Evolutionary conservation across 129 eudicot species (phyloP).

Genomic region (Escallonia herrerae): DNA sequence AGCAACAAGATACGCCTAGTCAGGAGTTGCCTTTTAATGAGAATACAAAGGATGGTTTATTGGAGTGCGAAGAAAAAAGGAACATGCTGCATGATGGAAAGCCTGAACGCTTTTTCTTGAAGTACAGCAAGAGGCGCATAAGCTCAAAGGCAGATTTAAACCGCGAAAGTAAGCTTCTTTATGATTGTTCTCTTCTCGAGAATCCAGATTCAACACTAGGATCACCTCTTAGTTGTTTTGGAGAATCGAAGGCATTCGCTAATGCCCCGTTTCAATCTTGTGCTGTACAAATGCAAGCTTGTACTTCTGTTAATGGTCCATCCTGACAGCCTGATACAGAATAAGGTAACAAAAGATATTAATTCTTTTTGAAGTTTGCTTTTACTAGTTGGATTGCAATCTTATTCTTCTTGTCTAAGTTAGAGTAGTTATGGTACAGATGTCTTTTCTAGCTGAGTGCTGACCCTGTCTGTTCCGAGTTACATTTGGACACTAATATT

Average conservation of each 20-base stretch:
- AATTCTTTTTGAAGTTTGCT: constrained; percentile 20
- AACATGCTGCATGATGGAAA: constrained; percentile 8
- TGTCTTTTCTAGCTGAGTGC: neutral
- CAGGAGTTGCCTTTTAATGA: constrained; percentile 1
- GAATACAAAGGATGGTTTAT: neutral
- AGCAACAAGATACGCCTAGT: constrained; percentile 3
- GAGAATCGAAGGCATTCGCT: constrained; percentile 18
- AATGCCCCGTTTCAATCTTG: constrained; percentile 24
- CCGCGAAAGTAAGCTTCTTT: constrained; percentile 17
- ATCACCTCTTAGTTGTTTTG: constrained; percentile 13
- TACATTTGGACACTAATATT: neutral
- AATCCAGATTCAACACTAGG: constrained; percentile 13
- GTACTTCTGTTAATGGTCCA: constrained; percentile 5
- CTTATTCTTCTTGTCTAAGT: neutral
- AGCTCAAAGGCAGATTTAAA: constrained; percentile 17
- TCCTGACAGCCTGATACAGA: neutral
- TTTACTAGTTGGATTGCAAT: neutral
- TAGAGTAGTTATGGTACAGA: no score
- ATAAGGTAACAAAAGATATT: constrained; percentile 15
- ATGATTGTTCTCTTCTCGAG: constrained; percentile 9
- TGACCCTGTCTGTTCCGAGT: neutral
- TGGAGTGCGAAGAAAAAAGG: constrained; percentile 3
- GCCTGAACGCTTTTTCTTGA: constrained; percentile 29
- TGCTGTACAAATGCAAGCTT: constrained; percentile 4
- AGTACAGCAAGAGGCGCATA: constrained; percentile 40